Evolutionary conservation across 169 alveolate species (phyloP).

Genomic region (Plasmodium billcollinsi): DNA sequence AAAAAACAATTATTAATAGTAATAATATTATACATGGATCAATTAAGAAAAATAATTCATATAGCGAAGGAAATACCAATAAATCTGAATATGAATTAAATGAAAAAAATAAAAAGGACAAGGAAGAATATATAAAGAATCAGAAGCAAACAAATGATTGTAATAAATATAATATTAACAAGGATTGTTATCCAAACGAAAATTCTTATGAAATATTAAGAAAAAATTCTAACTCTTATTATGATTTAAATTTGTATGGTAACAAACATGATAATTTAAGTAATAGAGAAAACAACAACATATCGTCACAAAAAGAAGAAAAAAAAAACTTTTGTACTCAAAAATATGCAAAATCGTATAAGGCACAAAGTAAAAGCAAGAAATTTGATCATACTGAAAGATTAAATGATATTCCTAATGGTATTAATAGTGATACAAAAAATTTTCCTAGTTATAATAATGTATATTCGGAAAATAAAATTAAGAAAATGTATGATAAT

Average conservation of each 20-base stretch:
- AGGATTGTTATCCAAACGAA: background rate
- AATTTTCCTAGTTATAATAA: no score
- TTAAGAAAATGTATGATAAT: background rate
- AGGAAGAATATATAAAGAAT: background rate
- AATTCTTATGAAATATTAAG: background rate
- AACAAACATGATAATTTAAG: background rate
- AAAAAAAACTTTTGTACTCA: no score
- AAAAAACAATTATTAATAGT: background rate
- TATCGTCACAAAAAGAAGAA: no score
- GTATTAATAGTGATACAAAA: no score
- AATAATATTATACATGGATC: conserved; percentile 26
- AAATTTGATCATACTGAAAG: no score
- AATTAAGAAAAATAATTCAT: background rate
- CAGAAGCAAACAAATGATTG: background rate
- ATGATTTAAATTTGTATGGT: background rate
- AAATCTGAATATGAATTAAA: background rate
- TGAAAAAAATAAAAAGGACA: background rate
- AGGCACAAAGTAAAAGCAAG: no score
- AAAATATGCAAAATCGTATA: no score
- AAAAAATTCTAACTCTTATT: conserved; percentile 1
- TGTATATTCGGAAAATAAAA: no score
- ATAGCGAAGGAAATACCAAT: background rate
- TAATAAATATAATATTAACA: background rate
- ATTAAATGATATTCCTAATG: no score
- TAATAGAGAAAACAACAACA: background rate